Conservation (phyloP, 225 moss, liverwort and hornwort genomes). For the Physcomitrellopsis africana region DNA sequence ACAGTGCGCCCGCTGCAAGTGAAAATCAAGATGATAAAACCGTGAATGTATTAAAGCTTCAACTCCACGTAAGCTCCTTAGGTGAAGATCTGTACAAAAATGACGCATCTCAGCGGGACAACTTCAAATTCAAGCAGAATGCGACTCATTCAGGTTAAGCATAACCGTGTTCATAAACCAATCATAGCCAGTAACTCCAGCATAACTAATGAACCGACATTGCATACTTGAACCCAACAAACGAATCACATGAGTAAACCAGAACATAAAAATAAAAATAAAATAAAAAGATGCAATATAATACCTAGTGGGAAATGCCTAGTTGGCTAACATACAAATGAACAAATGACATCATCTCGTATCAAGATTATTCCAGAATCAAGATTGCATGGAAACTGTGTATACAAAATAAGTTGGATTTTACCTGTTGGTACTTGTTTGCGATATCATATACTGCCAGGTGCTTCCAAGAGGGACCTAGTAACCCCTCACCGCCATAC, state of each 20-base stretch:
- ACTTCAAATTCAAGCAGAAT: neutral
- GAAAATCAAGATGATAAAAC: slow-evolving; percentile 7
- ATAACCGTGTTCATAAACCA: neutral
- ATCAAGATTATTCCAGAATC: neutral
- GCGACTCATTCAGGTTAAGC: too few relatives aligned
- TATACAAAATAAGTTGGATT: slow-evolving; percentile 7
- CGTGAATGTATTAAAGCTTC: slow-evolving; percentile 7
- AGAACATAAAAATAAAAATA: neutral
- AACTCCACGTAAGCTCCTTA: slow-evolving; percentile 25
- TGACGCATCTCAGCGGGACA: neutral
- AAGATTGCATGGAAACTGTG: neutral
- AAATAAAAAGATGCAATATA: slow-evolving; percentile 1
- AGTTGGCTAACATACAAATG: neutral
- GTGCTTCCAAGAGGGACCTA: slow-evolving; percentile 68
- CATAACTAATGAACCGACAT: neutral
- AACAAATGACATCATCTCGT: neutral
- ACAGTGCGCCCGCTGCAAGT: neutral
- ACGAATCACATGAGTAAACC: neutral
- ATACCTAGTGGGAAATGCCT: neutral
- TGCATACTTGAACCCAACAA: slow-evolving; percentile 4
- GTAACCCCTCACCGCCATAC: slow-evolving; percentile 68
- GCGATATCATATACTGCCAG: slow-evolving; percentile 79
- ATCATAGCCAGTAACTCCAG: neutral
- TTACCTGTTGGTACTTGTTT: slow-evolving; percentile 73
- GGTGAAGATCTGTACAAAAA: slow-evolving; percentile 29